A percentile compares a stretch with the other conserved stretches of the same genome.
Conservation (phyloP, 2,329 filamentous ascomycete species). For the Rasamsonia emersonii region DNA sequence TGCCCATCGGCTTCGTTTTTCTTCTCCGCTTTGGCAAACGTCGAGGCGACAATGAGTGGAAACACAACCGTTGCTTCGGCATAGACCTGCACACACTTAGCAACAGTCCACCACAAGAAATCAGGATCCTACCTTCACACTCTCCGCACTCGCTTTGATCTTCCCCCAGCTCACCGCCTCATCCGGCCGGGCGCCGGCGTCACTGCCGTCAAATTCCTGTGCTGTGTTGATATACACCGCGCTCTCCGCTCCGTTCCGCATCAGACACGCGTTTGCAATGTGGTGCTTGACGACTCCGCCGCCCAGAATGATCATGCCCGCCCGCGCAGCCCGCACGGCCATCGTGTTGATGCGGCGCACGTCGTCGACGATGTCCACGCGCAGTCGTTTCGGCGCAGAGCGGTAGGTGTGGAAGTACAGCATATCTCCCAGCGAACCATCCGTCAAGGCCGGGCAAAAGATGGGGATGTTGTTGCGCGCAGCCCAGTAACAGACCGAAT, state of each 20-base stretch:
- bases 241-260: constrained; percentile 94
- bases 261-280: constrained; percentile 93
- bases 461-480: constrained; percentile 95
- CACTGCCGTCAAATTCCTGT: constrained; percentile 95
- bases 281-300: constrained; percentile 97
- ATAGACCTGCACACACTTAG: constrained; percentile 50
- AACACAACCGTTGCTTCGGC: constrained; percentile 61
- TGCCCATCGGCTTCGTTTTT: constrained; percentile 1
- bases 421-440: constrained; percentile 95
- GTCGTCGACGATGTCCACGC: constrained; percentile 87
- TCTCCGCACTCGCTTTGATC: constrained; percentile 80
- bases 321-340: constrained; percentile 74
- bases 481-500: constrained; percentile 93
- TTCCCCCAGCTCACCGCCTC: constrained; percentile 99
- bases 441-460: constrained; percentile 92
- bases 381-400: constrained; percentile 68
- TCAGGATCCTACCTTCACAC: constrained; percentile 63
- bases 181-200: constrained; percentile 88
- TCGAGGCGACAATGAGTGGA: constrained; percentile 58
- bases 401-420: constrained; percentile 98
- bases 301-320: constrained; percentile 91
- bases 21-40: constrained; percentile 45
- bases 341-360: constrained; percentile 90
- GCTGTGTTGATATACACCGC: constrained; percentile 97
- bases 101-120: too few species aligned